phyloP scores from a whole-genome alignment of 2,329 filamentous ascomycete species.

The Pezicula neosporulosa region DNA sequence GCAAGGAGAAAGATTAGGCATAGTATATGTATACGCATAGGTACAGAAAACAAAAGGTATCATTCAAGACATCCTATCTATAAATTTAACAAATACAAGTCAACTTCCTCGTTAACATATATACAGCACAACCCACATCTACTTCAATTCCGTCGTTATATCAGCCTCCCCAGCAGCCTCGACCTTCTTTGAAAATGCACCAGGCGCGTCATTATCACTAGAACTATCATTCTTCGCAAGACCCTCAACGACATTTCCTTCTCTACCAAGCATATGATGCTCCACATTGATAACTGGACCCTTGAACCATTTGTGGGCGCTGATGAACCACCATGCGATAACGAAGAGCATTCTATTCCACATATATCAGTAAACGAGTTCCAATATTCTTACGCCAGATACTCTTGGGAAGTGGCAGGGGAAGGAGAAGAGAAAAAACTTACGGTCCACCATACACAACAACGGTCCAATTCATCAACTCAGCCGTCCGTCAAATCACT shows the following conservation, averaged over 20 bases:
- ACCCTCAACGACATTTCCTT: constrained; percentile 18
- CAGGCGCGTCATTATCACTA: constrained; percentile 12
- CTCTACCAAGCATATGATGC: constrained; percentile 27
- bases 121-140: neutral
- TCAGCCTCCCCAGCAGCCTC: constrained; percentile 11
- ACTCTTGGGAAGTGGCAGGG: neutral
- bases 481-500: constrained; percentile 45
- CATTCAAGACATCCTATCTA: neutral
- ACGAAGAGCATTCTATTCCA: constrained; percentile 44
- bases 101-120: neutral
- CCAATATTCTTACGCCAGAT: neutral
- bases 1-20: no score
- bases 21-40: no score
- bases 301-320: constrained; percentile 62
- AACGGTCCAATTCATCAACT: constrained; percentile 62
- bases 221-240: constrained; percentile 12
- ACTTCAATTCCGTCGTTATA: constrained; percentile 8
- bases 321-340: constrained; percentile 56
- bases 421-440: constrained; percentile 6
- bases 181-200: constrained; percentile 11
- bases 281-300: constrained; percentile 63
- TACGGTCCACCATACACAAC: constrained; percentile 57
- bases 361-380: constrained; percentile 7
- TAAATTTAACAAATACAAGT: neutral
- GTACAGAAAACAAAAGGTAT: neutral